phyloP scores from a whole-genome alignment of 202 grass and related monocot genomes.

The Musa balbisiana region DNA sequence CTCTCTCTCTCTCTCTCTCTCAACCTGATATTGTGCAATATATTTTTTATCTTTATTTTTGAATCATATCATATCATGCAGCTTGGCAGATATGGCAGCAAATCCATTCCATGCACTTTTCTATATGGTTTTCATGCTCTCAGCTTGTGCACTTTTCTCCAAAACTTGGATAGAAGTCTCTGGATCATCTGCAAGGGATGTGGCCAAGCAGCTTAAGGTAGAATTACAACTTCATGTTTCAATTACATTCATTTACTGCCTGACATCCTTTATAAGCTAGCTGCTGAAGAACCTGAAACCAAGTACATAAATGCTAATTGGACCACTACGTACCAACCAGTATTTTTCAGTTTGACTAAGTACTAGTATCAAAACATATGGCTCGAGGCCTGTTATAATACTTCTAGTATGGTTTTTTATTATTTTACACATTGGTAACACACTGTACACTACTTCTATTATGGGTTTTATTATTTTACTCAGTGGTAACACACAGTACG shows the following conservation, averaged over 20 bases:
- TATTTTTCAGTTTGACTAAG: too few relatives aligned
- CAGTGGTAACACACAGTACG: too few relatives aligned
- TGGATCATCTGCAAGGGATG: slow-evolving; percentile 21
- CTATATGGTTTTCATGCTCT: slow-evolving; percentile 21
- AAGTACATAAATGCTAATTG: background rate
- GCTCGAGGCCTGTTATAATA: too few relatives aligned
- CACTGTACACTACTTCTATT: too few relatives aligned
- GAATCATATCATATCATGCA: background rate
- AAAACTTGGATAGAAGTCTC: slow-evolving; percentile 25
- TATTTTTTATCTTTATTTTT: background rate
- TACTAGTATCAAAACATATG: too few relatives aligned
- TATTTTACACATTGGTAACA: too few relatives aligned
- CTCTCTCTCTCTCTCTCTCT: too few relatives aligned
- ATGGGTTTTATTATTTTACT: too few relatives aligned
- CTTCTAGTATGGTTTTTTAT: too few relatives aligned
- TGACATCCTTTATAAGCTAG: background rate
- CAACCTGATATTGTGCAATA: too few relatives aligned
- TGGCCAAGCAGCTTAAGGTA: slow-evolving; percentile 20
- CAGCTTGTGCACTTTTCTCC: slow-evolving; percentile 18
- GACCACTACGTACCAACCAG: background rate
- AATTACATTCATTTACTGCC: background rate
- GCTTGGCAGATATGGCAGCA: slow-evolving; percentile 10
- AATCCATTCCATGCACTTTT: slow-evolving; percentile 25
- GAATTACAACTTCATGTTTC: background rate
- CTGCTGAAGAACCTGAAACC: background rate